Evolutionary conservation across 768 basidiomycete genomes (phyloP), one percentile per base, ranked within the genome.

Genomic region (Calocera viscosa): DNA sequence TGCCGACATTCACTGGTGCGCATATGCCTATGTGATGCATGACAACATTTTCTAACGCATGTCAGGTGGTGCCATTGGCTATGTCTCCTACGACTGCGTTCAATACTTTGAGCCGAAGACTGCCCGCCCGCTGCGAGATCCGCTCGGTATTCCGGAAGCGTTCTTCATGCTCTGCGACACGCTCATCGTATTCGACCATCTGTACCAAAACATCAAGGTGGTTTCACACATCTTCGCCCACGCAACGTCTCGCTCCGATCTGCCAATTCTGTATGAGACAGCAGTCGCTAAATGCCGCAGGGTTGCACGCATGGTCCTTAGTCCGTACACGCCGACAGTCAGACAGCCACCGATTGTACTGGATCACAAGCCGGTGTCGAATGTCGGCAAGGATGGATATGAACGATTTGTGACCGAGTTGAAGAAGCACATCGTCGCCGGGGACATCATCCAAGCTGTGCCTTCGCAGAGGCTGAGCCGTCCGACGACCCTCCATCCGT

Each of bases 401-500:
- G 87, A 97, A 75, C 77, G 76, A 2, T 95, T 94, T 72, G 96
- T 99, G 16, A 92, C 94, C 49, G 85, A 82, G 66, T 80, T 99
- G 66, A 98, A 97, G 80, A 82, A 95, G 73, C 94, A 92, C 74
- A 96, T 99, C 66, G 81, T 98, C 67, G 89, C 88, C 19, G 96
- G 96, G 32, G 94, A 99, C 77, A 97, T 99, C 73, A 98, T 99
- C 71, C 96, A 99, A 77, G 96, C 96, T 1, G 96, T 99, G 7
- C 96, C 96, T 8, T 94, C 92, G 11, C 96, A 98, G 75, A 82
- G 94, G 32, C 80, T 98, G 33, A 80, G 90, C 16, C 84, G 92
- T 35, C 88, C 89, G 38, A 98, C 96, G 0, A 75, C 82, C 22
- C 79, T 99, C 22, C 93, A 98, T 75, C 95, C 96, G 1, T 99